Evolutionary conservation across 164 flowering plant genomes (phyloP), one percentile per base, ranked within the genome.

Genomic region (Akebia trifoliata): DNA sequence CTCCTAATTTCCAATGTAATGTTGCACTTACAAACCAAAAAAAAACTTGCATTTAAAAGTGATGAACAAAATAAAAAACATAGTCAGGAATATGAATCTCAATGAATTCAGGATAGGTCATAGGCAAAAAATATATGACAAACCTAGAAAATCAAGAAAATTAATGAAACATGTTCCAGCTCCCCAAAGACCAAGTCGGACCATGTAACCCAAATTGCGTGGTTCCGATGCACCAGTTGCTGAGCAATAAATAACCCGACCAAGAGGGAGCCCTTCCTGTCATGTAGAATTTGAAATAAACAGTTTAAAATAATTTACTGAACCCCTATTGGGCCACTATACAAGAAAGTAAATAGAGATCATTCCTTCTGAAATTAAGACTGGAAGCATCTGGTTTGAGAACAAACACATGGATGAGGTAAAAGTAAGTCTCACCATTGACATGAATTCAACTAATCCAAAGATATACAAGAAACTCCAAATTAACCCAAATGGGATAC

Each of bases 221-320:
- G 97, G 96, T 65, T 91, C 97, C 51, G 97, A 86, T 63, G 97
- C 97, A 75, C 97, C 97, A 66, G 97, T 91, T 39, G 97, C 97
- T 36, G 97, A 91, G 79, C 97, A 91, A 68, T 91, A 91, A 68
- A 87, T 51, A 52, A 91, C 84, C 65, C 97, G 96, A 57, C 94
- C 90, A 65, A 83, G 84, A 71, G 97, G 94, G 62, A 91, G 83
- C 43, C 78, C 76, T 24, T 75, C 94, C 97, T 91, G 85, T 74
- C 40, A 62, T 45, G 37, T 50, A 52, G 42, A 68, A 65, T 35
- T 54, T 62, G 20, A 54, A 64, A 51, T 42, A 56, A 46, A 55
- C 31, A 44, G 57, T 64, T 44, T 50, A 6, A 37, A 35, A 10
- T 44, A 54, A 49, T 39, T 34, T 32, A 34, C 53, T 44, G 1